Evolutionary conservation across 1,284 basidiomycete genomes (phyloP), one percentile per base, ranked within the genome.

Genomic region (Cutaneotrichosporon dermatis): DNA sequence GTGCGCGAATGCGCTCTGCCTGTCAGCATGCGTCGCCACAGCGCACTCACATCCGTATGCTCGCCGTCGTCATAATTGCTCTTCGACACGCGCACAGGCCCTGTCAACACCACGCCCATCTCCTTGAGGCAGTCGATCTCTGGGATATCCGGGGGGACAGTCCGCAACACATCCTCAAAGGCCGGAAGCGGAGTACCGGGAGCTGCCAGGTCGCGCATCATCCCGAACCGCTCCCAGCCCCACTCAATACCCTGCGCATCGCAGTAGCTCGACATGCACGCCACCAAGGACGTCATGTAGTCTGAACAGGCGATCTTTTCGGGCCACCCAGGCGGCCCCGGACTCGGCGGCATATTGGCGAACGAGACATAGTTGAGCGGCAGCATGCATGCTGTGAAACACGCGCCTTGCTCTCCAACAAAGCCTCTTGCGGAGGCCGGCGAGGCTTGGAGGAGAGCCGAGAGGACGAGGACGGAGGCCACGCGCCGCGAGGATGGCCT

Each of bases 231-330:
- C 39, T 15, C 50, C 55, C 58, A 63, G 40, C 58, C 58, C 6
- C 42, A 57, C 10, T 61, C 33, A 12, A 48, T 45, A 2, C 12
- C 9, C 42, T 60, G 25, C 7, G 39, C 13, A 12, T 15, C 11
- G 53, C 66, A 68, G 58, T 70, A 69, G 7, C 8, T 51, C 33
- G 55, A 51, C 41, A 61, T 61, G 50, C 66, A 69, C 7, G 60
- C 35, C 2, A 62, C 60, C 3, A 66, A 12, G 2, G 67, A 67
- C 2, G 59, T 63, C 43, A 64, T 42, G 55, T 35, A 64, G 1
- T n/a, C 6, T 3, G 37, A 4, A 2, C 45, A 54, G 1, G 36
- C 42, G 2, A 55, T 39, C 37, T 36, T 43, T 12, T 16, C 46
- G 5, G 39, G 25, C 60, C 57, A 62, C 10, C 36, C 44, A 16